Evolutionary conservation across 2,329 filamentous ascomycete genomes (phyloP).

Genomic region (Colletotrichum limetticola): DNA sequence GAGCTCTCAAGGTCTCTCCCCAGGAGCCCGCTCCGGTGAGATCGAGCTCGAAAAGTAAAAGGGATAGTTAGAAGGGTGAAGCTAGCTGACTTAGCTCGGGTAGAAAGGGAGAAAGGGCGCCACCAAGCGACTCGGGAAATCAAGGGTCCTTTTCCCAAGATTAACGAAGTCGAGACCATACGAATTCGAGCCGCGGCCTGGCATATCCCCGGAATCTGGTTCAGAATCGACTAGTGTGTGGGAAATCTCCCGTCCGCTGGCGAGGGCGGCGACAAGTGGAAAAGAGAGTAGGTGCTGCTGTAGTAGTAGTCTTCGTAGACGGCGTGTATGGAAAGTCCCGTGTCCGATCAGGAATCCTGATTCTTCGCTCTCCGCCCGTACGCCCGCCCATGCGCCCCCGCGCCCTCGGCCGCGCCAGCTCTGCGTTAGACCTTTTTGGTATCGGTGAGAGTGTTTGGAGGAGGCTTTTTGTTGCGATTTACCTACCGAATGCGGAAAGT

Average conservation of each 20-base stretch:
- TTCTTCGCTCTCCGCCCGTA: background rate
- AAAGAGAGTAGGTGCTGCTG: background rate
- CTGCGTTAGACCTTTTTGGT: background rate
- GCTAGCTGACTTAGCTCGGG: background rate
- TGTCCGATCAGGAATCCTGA: background rate
- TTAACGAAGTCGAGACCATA: background rate
- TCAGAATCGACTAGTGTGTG: background rate
- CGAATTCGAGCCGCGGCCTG: background rate
- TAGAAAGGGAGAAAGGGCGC: background rate
- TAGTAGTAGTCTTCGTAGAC: background rate
- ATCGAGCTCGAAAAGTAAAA: background rate
- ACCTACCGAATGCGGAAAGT: conserved; percentile 11
- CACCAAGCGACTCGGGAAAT: background rate
- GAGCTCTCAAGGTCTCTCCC: background rate
- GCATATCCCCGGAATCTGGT: background rate
- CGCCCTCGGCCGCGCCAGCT: no score
- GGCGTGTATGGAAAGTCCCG: background rate
- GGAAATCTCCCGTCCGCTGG: background rate
- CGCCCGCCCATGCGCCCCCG: background rate
- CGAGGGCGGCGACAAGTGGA: background rate
- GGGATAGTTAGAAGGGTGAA: background rate
- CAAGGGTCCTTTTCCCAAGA: background rate
- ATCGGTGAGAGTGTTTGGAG: background rate
- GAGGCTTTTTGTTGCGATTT: background rate
- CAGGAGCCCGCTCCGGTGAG: background rate